Conservation (phyloP, 1,139 yeast genomes). For the Zygotorulaspora mrakii region DNA sequence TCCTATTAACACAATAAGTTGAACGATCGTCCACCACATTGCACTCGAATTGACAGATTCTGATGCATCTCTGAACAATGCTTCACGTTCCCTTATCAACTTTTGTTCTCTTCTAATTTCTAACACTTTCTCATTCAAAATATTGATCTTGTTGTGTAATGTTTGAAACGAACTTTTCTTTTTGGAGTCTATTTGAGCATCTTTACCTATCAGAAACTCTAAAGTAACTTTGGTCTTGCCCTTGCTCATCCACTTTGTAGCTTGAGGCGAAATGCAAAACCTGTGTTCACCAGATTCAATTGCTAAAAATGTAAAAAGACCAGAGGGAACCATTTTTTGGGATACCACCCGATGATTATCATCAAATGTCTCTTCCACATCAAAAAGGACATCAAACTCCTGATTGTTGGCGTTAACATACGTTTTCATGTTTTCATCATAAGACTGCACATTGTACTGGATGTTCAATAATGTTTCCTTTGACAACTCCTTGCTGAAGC, state of each 20-base stretch:
- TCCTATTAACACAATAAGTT: constrained; percentile 50
- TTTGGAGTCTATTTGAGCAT: constrained; percentile 49
- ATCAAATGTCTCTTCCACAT: constrained; percentile 62
- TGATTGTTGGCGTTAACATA: constrained; percentile 45
- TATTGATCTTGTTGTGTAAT: constrained; percentile 51
- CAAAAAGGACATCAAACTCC: constrained; percentile 46
- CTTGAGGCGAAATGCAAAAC: constrained; percentile 64
- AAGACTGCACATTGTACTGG: constrained; percentile 55
- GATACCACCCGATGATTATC: constrained; percentile 64
- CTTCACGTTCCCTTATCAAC: constrained; percentile 67
- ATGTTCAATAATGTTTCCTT: constrained; percentile 59
- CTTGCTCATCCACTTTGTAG: constrained; percentile 55
- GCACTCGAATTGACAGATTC: constrained; percentile 65
- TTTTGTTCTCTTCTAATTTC: constrained; percentile 62
- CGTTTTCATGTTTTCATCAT: constrained; percentile 43
- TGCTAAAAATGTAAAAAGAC: constrained; percentile 67
- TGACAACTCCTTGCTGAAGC: constrained; percentile 64
- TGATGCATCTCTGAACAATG: constrained; percentile 59
- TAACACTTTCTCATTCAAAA: constrained; percentile 51
- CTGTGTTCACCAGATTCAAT: constrained; percentile 70
- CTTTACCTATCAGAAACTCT: constrained; percentile 51
- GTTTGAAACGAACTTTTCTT: constrained; percentile 46
- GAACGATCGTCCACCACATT: constrained; percentile 62
- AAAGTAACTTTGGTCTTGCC: constrained; percentile 46
- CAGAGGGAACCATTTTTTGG: constrained; percentile 55